Percentiles rank a stretch among this genome's conserved stretches.
phyloP scores from a whole-genome alignment of 2,329 filamentous ascomycete species.

The Ophiosphaerella herpotricha region DNA sequence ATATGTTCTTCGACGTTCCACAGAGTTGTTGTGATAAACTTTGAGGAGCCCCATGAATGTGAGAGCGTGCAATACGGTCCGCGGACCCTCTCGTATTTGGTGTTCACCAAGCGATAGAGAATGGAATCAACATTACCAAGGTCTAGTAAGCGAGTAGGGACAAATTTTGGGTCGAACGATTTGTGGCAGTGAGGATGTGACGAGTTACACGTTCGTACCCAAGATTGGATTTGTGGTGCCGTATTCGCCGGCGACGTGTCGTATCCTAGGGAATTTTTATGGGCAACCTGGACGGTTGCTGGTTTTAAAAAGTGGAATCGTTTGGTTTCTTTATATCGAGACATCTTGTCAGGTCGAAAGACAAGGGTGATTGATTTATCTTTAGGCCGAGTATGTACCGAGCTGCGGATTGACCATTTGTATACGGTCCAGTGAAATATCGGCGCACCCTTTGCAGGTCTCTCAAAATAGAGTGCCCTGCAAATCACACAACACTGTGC shows the following conservation, averaged over 20 bases:
- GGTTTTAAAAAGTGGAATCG: neutral
- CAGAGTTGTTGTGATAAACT: neutral
- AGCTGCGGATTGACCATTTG: no score
- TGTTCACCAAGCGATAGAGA: neutral
- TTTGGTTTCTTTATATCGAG: neutral
- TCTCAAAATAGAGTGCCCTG: no score
- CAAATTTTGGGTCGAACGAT: neutral
- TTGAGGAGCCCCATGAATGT: neutral
- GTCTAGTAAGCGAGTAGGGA: neutral
- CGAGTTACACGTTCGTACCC: neutral
- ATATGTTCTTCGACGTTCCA: neutral
- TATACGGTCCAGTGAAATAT: no score
- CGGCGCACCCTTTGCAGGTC: no score
- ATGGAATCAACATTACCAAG: neutral
- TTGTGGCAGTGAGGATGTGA: neutral
- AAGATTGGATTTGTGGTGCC: neutral
- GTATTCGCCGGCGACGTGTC: neutral
- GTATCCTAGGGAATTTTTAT: neutral
- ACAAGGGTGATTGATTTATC: no score
- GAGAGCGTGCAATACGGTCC: neutral
- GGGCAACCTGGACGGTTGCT: neutral
- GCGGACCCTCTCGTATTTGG: neutral
- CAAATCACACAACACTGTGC: no score
- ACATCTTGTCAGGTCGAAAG: no score
- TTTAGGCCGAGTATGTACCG: no score